phyloP scores from a whole-genome alignment of 108 stramenopile species.

The Cylindrotheca fusiformis region DNA sequence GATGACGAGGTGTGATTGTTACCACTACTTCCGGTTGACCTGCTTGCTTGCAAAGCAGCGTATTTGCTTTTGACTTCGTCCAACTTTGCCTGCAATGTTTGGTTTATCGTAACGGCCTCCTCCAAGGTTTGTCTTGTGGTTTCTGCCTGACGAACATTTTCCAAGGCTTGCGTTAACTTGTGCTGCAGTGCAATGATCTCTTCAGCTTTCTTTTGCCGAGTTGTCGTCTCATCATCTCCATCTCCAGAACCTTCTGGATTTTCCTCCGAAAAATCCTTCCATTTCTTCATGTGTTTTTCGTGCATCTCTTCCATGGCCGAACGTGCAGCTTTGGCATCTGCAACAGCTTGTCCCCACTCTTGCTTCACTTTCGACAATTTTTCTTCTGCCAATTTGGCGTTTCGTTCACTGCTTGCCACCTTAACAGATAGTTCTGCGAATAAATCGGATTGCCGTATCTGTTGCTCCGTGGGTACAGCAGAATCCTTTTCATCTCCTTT shows the following conservation, averaged over 20 bases:
- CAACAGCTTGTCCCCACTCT: constrained; percentile 63
- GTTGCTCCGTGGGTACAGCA: constrained; percentile 41
- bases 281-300: constrained; percentile 61
- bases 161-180: constrained; percentile 80
- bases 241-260: neutral
- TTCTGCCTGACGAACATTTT: constrained; percentile 78
- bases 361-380: constrained; percentile 37
- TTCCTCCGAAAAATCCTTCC: constrained; percentile 60
- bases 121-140: constrained; percentile 49
- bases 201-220: constrained; percentile 34
- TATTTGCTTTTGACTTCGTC: constrained; percentile 73
- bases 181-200: constrained; percentile 70
- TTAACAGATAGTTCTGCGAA: constrained; percentile 52
- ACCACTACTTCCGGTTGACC: constrained; percentile 1
- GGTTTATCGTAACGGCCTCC: constrained; percentile 73
- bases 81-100: constrained; percentile 60
- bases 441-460: constrained; percentile 60
- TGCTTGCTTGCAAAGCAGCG: constrained; percentile 45
- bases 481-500: constrained; percentile 21
- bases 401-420: constrained; percentile 41
- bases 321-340: constrained; percentile 57
- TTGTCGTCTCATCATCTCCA: constrained; percentile 15
- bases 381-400: constrained; percentile 37
- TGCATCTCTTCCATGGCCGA: constrained; percentile 68
- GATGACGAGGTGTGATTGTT: constrained; percentile 1